phyloP scores from a whole-genome alignment of 495 filamentous ascomycete species.

The Monascus purpureus region DNA sequence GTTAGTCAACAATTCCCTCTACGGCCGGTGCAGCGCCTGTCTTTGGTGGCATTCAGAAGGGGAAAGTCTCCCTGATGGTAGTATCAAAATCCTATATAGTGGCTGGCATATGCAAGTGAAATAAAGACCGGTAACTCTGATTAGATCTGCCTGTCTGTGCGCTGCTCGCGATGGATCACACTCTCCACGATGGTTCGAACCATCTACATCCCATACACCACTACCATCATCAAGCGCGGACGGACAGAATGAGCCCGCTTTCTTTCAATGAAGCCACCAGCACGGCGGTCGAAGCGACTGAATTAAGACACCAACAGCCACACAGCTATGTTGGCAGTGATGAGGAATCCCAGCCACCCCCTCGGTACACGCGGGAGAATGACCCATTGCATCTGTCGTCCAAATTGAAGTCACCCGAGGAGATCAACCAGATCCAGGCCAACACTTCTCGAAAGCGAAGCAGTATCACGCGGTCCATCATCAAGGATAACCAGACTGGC shows the following conservation, averaged over 20 bases:
- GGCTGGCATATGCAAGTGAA: no score
- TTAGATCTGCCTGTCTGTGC: no score
- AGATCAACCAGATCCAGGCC: conserved; percentile 68
- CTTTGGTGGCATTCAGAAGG: no score
- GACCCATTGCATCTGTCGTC: conserved; percentile 77
- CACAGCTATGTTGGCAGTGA: conserved; percentile 33
- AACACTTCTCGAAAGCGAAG: conserved; percentile 72
- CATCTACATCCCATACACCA: no score
- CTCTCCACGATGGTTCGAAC: no score
- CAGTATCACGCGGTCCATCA: conserved; percentile 26
- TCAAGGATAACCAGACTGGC: conserved; percentile 20
- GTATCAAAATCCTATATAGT: no score
- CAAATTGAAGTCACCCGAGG: conserved; percentile 60
- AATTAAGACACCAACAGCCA: conserved; percentile 13
- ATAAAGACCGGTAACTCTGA: no score
- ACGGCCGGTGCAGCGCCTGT: no score
- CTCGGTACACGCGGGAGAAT: conserved; percentile 42
- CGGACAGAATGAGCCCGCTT: conserved; percentile 9
- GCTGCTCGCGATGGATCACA: no score
- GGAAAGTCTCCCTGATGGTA: no score
- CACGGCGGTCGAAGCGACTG: conserved; percentile 21
- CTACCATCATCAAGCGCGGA: no score
- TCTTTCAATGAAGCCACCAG: conserved; percentile 19
- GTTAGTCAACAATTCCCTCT: no score
- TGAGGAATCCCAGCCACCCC: conserved; percentile 51